Conservation (phyloP, 129 eudicot genomes). For the Centaurea solstitialis region DNA sequence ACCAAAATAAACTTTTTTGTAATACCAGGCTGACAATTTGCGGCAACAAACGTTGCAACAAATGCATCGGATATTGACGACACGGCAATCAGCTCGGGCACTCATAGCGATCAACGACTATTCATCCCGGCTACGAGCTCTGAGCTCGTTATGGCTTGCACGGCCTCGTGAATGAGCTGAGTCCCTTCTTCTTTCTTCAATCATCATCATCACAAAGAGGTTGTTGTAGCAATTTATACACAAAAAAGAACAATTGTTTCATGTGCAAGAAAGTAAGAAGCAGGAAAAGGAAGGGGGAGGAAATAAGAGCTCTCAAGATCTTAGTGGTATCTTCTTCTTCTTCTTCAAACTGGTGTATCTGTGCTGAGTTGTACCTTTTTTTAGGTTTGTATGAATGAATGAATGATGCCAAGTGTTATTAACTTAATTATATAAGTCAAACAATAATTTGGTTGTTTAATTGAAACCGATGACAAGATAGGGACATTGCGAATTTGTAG, state of each 20-base stretch:
- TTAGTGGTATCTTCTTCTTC: slow-evolving; percentile 26
- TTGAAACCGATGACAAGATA: slow-evolving; percentile 16
- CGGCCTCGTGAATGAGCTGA: slow-evolving; percentile 64
- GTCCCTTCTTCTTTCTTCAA: background rate
- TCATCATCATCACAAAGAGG: slow-evolving; percentile 8
- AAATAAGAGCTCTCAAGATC: slow-evolving; percentile 20
- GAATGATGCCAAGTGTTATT: slow-evolving; percentile 11
- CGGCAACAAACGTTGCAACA: slow-evolving; percentile 75
- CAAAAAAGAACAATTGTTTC: background rate
- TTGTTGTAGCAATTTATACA: slow-evolving; percentile 30
- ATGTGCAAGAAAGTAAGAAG: slow-evolving; percentile 28
- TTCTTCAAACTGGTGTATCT: slow-evolving; percentile 17
- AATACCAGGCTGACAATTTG: slow-evolving; percentile 68
- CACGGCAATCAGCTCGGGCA: slow-evolving; percentile 79
- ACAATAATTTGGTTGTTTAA: slow-evolving; percentile 39
- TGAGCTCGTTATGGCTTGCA: slow-evolving; percentile 83
- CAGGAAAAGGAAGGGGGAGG: slow-evolving; percentile 23
- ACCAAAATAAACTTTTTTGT: background rate
- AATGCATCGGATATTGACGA: slow-evolving; percentile 68
- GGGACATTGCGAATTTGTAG: slow-evolving; percentile 32
- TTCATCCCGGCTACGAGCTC: slow-evolving; percentile 70
- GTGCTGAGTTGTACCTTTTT: slow-evolving; percentile 20
- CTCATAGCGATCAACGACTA: slow-evolving; percentile 66
- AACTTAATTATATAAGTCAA: slow-evolving; percentile 16
- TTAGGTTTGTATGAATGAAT: slow-evolving; percentile 32